Percentiles rank a stretch among this genome's conserved stretches.
Evolutionary conservation across 1,284 basidiomycete species (phyloP).

Genomic region (Papiliotrema nemorosa): DNA sequence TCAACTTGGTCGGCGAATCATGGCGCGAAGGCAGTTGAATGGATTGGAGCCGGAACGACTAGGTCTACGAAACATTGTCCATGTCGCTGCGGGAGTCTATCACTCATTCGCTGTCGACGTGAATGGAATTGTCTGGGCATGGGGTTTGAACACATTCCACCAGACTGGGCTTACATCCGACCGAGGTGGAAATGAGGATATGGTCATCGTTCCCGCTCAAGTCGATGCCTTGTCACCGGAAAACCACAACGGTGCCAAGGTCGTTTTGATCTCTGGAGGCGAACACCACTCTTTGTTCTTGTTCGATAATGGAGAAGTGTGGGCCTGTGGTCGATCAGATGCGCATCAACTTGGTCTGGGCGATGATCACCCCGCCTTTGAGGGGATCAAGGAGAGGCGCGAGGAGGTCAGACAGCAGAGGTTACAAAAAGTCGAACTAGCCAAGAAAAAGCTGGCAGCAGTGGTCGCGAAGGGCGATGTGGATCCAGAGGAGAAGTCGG

Average conservation of each 20-base stretch:
- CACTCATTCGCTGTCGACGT: slow-evolving; percentile 87
- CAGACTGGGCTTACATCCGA: slow-evolving; percentile 57
- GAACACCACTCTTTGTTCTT: slow-evolving; percentile 86
- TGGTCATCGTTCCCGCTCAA: slow-evolving; percentile 66
- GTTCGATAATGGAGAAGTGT: slow-evolving; percentile 76
- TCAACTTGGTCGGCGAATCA: slow-evolving; percentile 79
- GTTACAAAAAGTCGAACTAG: slow-evolving; percentile 28
- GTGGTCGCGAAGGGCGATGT: slow-evolving; percentile 21
- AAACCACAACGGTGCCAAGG: slow-evolving; percentile 63
- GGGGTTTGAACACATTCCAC: slow-evolving; percentile 80
- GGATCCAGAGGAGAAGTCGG: slow-evolving; percentile 36
- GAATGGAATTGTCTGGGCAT: slow-evolving; percentile 76
- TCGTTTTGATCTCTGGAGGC: slow-evolving; percentile 60
- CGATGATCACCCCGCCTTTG: slow-evolving; percentile 58
- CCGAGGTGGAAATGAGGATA: slow-evolving; percentile 50
- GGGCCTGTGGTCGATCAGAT: slow-evolving; percentile 73
- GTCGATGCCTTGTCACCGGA: slow-evolving; percentile 65
- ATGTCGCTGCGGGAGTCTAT: slow-evolving; percentile 73
- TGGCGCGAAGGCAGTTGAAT: slow-evolving; percentile 77
- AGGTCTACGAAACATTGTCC: slow-evolving; percentile 68
- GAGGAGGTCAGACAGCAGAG: slow-evolving; percentile 41
- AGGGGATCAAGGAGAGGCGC: slow-evolving; percentile 47
- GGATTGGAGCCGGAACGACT: slow-evolving; percentile 71
- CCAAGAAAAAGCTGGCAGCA: slow-evolving; percentile 25
- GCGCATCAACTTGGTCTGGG: slow-evolving; percentile 72